These are phyloP conservation scores for Acrodontium crateriforme DNA, from an alignment of 2,329 filamentous ascomycete genomes.

Conservation along the genomic window DNA sequence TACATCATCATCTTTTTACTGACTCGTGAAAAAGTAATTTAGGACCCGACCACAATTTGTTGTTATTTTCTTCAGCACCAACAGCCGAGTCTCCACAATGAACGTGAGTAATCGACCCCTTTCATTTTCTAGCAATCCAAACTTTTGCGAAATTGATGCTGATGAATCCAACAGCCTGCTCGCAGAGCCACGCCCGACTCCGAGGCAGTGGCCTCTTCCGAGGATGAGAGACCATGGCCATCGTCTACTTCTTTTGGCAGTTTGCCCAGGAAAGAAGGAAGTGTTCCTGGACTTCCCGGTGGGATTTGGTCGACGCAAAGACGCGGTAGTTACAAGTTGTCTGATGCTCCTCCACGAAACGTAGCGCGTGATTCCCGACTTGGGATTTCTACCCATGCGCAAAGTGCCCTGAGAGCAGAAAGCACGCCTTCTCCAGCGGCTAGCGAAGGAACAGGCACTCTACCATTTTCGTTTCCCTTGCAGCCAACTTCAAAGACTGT, in stretches of 20 bases:
- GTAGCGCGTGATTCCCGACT: slow-evolving; percentile 18
- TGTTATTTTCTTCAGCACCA: slow-evolving; percentile 3
- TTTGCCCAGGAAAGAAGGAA: slow-evolving; percentile 17
- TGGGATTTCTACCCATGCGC: slow-evolving; percentile 34
- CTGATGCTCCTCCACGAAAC: slow-evolving; percentile 15
- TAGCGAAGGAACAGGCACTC: slow-evolving; percentile 38
- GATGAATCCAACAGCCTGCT: slow-evolving; percentile 24
- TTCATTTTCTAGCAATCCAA: background rate
- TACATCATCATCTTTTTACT: background rate
- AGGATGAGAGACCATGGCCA: slow-evolving; percentile 55
- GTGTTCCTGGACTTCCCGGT: slow-evolving; percentile 30
- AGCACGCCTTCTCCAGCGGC: slow-evolving; percentile 21
- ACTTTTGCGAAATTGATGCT: slow-evolving; percentile 5
- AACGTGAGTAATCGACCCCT: too few species aligned
- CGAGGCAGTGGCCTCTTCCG: slow-evolving; percentile 82
- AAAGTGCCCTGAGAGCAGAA: slow-evolving; percentile 14
- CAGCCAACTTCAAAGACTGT: slow-evolving; percentile 88
- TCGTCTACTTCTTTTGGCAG: slow-evolving; percentile 43
- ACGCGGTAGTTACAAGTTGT: slow-evolving; percentile 20
- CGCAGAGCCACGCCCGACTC: slow-evolving; percentile 86
- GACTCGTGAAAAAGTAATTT: background rate
- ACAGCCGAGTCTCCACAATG: slow-evolving; percentile 6
- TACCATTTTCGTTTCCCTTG: slow-evolving; percentile 76
- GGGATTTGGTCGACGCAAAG: slow-evolving; percentile 20
- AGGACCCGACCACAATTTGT: slow-evolving; percentile 1